Evolutionary conservation across 306 rosid genomes (phyloP).

Genomic region (Herpetospermum pedunculosum): DNA sequence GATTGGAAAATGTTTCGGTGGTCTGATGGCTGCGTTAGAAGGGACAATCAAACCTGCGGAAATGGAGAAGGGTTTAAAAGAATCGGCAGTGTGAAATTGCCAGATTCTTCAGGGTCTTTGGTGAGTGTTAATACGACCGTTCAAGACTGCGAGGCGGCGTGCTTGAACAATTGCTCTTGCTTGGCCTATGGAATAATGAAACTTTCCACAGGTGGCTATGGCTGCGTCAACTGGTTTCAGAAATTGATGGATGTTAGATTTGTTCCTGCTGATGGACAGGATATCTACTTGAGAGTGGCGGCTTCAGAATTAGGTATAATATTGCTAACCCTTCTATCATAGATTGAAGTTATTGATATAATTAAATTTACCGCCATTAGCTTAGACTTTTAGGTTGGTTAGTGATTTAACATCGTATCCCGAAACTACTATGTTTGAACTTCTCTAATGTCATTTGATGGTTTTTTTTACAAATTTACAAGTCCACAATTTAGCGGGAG

Average conservation of each 20-base stretch:
- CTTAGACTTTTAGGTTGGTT: no score
- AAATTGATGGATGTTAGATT: constrained; percentile 14
- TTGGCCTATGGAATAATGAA: constrained; percentile 10
- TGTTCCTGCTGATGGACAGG: neutral
- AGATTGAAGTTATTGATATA: no score
- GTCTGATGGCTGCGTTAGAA: constrained; percentile 6
- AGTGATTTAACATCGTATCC: no score
- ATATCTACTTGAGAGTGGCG: neutral
- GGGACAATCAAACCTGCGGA: neutral
- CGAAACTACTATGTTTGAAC: no score
- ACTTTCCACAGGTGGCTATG: neutral
- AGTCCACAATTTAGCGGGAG: no score
- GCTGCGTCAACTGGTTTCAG: constrained; percentile 20
- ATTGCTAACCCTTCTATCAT: no score
- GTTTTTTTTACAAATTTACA: no score
- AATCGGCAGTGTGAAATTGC: neutral
- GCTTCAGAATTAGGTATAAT: constrained; percentile 9
- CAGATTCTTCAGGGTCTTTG: neutral
- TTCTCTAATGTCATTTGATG: no score
- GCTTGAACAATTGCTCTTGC: constrained; percentile 21
- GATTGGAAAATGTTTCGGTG: neutral
- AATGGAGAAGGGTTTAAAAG: constrained; percentile 7
- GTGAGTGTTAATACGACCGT: neutral
- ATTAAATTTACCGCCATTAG: no score
- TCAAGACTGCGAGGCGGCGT: constrained; percentile 5